phyloP scores from a whole-genome alignment of 208 protist genomes.

The Acanthamoeba lenticulata region DNA sequence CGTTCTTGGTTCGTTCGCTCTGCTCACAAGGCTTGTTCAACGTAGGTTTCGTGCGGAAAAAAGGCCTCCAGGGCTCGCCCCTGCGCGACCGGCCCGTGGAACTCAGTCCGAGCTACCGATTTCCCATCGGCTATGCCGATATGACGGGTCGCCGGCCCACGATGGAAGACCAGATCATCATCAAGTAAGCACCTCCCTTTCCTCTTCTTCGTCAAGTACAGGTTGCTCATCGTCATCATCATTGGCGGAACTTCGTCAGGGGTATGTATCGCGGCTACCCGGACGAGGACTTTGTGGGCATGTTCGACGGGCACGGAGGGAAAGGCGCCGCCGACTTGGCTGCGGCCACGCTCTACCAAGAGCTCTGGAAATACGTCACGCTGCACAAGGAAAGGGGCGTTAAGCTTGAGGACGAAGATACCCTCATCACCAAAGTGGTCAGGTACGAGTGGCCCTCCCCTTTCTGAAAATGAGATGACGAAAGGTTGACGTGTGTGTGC shows the following conservation, averaged over 20 bases:
- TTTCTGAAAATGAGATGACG: neutral
- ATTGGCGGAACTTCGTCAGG: neutral
- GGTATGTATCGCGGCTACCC: neutral
- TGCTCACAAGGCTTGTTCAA: neutral
- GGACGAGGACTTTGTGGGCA: neutral
- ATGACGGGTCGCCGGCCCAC: conserved; percentile 15
- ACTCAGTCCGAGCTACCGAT: neutral
- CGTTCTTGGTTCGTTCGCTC: neutral
- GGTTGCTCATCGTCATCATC: too few relatives aligned
- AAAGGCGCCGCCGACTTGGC: neutral
- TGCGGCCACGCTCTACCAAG: conserved; percentile 28
- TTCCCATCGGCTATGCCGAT: conserved; percentile 9
- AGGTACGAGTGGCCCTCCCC: neutral
- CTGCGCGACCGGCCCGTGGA: conserved; percentile 4
- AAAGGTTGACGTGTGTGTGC: too few relatives aligned
- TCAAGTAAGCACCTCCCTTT: neutral
- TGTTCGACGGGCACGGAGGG: conserved; percentile 45
- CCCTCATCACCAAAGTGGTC: neutral
- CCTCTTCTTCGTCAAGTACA: neutral
- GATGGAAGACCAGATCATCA: conserved; percentile 11
- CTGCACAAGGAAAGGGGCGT: neutral
- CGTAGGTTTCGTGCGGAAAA: neutral
- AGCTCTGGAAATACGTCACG: conserved; percentile 29
- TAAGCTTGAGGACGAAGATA: neutral
- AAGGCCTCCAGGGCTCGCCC: conserved; percentile 6